A percentile compares a stretch with the other conserved stretches of the same genome.
Evolutionary conservation across 164 flowering plant species (phyloP).

Genomic region (Litsea cubeba): DNA sequence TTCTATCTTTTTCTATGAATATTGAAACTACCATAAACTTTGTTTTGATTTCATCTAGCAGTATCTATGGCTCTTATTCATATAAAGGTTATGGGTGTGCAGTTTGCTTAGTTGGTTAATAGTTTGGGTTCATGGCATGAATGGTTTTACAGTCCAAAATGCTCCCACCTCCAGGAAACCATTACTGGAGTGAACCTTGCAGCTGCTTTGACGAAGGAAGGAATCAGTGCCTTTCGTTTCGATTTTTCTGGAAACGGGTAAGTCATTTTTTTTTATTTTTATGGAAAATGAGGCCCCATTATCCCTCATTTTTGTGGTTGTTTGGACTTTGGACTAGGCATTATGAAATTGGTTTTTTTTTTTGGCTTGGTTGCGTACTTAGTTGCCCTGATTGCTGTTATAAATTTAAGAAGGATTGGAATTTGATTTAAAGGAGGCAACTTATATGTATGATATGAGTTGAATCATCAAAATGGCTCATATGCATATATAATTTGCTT

Average conservation of each 20-base stretch:
- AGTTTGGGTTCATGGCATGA: neutral
- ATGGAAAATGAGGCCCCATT: neutral
- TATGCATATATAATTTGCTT: too few species aligned
- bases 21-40: too few species aligned
- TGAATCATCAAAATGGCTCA: neutral
- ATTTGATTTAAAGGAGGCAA: neutral
- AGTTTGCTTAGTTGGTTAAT: neutral
- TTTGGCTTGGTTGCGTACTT: neutral
- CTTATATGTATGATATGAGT: neutral
- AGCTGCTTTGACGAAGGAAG: constrained; percentile 43
- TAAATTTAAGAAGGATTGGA: neutral
- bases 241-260: constrained; percentile 94
- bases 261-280: constrained; percentile 4
- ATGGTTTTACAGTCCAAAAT: neutral
- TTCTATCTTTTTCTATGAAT: too few species aligned
- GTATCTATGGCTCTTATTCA: too few species aligned
- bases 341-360: neutral
- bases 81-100: neutral
- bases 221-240: constrained; percentile 71
- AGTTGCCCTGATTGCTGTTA: neutral
- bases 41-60: too few species aligned
- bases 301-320: neutral
- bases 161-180: constrained; percentile 36
- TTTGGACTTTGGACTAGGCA: neutral
- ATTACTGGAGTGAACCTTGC: constrained; percentile 55